Evolutionary conservation across 805 yeast species (phyloP).

Genomic region (Metschnikowia peoriensis): DNA sequence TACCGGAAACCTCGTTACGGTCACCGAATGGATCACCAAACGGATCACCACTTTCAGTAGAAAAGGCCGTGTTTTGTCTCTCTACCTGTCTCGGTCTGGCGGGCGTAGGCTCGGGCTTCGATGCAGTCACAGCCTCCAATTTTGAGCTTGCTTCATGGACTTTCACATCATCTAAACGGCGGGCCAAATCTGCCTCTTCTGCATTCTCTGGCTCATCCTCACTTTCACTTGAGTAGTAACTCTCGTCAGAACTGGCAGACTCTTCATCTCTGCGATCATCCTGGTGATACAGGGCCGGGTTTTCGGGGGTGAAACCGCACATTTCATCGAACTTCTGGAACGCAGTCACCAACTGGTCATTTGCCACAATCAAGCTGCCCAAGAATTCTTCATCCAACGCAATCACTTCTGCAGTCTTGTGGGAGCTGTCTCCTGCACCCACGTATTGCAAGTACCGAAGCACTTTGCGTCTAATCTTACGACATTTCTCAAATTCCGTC

Average conservation of each 20-base stretch:
- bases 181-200: conserved; percentile 25
- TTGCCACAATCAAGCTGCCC: conserved; percentile 85
- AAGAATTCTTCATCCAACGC: conserved; percentile 70
- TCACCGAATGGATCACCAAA: conserved; percentile 43
- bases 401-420: conserved; percentile 26
- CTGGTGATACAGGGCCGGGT: conserved; percentile 29
- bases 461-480: conserved; percentile 72
- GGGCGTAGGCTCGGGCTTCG: conserved; percentile 24
- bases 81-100: conserved; percentile 15
- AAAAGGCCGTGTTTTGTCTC: conserved; percentile 25
- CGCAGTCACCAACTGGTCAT: conserved; percentile 81
- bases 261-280: conserved; percentile 22
- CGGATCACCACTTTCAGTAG: conserved; percentile 33
- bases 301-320: conserved; percentile 41
- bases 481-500: conserved; percentile 70
- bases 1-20: conserved; percentile 9
- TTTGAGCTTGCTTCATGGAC: conserved; percentile 17
- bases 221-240: conserved; percentile 41
- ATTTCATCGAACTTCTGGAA: conserved; percentile 64
- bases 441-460: conserved; percentile 80
- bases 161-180: conserved; percentile 6
- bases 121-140: conserved; percentile 15
- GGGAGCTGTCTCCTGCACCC: conserved; percentile 45
- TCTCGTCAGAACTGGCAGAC: conserved; percentile 25
- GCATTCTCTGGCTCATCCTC: conserved; percentile 30